Percentiles rank a stretch among this genome's conserved stretches.
Evolutionary conservation across 208 protist species (phyloP).

Genomic region (Trypanosoma lewisi): DNA sequence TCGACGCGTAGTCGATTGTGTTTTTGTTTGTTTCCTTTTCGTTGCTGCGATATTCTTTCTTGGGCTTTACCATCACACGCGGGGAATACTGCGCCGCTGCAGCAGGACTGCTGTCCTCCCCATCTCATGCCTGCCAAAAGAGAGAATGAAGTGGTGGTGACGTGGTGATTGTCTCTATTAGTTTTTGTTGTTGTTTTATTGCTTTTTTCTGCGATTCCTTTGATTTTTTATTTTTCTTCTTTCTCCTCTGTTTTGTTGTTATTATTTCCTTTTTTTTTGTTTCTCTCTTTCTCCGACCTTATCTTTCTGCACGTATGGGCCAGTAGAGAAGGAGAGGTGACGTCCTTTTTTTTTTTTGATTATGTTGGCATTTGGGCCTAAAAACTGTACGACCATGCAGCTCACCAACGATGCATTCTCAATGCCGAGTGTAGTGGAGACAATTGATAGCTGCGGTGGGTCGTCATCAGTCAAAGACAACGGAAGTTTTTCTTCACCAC

Average conservation of each 20-base stretch:
- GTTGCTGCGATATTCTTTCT: neutral
- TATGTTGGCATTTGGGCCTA: neutral
- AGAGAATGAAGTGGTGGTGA: too few relatives aligned
- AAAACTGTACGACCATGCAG: neutral
- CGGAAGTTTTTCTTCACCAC: neutral
- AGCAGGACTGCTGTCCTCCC: too few relatives aligned
- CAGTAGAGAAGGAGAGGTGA: neutral
- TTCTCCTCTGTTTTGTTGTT: constrained; percentile 1
- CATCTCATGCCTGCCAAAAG: too few relatives aligned
- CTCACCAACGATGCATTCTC: neutral
- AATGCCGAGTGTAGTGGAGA: neutral
- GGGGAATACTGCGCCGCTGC: too few relatives aligned
- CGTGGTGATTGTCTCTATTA: too few relatives aligned
- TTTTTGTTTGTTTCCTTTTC: constrained; percentile 1
- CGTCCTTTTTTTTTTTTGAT: neutral
- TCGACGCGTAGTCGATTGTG: constrained; percentile 32
- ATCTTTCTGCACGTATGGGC: neutral
- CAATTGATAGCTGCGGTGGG: neutral
- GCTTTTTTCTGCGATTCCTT: neutral
- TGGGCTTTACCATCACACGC: too few relatives aligned
- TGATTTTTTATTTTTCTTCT: neutral
- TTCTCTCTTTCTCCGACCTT: constrained; percentile 1
- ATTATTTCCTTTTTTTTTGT: constrained; percentile 1
- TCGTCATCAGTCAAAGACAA: neutral
- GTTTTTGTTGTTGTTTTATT: constrained; percentile 1